Evolutionary conservation across 1,139 yeast species (phyloP).

Genomic region (Suhomyces wounanorum): DNA sequence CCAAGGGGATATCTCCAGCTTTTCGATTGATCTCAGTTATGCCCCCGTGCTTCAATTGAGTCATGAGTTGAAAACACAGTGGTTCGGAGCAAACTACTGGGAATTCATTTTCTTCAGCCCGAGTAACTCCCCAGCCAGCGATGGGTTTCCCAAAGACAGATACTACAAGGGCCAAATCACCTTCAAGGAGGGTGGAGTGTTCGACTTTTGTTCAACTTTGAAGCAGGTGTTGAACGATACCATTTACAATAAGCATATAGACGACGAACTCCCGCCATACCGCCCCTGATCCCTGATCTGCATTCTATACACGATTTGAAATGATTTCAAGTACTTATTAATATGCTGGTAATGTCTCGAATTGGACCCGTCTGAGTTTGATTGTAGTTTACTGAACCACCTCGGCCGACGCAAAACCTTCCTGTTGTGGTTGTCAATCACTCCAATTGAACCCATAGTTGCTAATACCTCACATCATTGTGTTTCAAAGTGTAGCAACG

Average conservation of each 20-base stretch:
- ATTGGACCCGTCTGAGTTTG: too few relatives aligned
- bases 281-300: neutral
- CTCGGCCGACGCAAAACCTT: too few relatives aligned
- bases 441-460: too few relatives aligned
- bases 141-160: constrained; percentile 45
- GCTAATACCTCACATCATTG: too few relatives aligned
- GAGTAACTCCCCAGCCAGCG: constrained; percentile 34
- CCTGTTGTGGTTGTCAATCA: too few relatives aligned
- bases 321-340: too few relatives aligned
- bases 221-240: constrained; percentile 28
- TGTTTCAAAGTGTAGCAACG: too few relatives aligned
- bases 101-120: constrained; percentile 43
- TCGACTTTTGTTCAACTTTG: constrained; percentile 29
- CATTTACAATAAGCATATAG: constrained; percentile 33
- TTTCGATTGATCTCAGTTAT: constrained; percentile 32
- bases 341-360: too few relatives aligned
- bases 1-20: constrained; percentile 42
- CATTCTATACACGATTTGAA: neutral
- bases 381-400: too few relatives aligned
- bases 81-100: constrained; percentile 60
- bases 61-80: constrained; percentile 49
- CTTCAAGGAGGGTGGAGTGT: constrained; percentile 54
- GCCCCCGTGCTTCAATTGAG: constrained; percentile 25
- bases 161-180: constrained; percentile 40
- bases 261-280: constrained; percentile 49